Evolutionary conservation across 2,329 filamentous ascomycete genomes (phyloP), one percentile per base, ranked within the genome.

Genomic region (Colletotrichum abscissum): DNA sequence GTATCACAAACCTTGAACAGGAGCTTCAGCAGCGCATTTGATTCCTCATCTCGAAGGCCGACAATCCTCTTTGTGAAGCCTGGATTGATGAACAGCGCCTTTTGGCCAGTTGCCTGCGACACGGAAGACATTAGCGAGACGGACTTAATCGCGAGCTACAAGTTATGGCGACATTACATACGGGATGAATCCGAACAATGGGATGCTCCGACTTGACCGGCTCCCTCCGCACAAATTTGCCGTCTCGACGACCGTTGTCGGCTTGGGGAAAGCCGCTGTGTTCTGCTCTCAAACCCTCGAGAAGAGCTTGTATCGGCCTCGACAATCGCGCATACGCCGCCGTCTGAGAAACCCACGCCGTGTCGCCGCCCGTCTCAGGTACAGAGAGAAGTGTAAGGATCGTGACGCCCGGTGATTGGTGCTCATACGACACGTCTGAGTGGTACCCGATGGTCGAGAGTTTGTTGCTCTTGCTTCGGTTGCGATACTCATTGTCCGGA

Each of bases 31-130:
- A 95, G 85, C 60, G 88, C 88, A 75, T 97, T 95, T 1, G 92
- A 94, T 80, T 97, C 95, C 79, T 97, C 95, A 80, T 95, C 94
- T 84, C 97, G 97, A 79, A 92, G 90, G 14, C 94, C 94, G 1
- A 96, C 89, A 67, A 97, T 96, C 35, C 92, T 88, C 63, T 94
- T 91, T 5, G 94, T 96, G 84, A 97, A 76, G 1, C 71, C 75
- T 1, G 73, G 71, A 58, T 77, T 87, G 64, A 79, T 67, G 63
- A 79, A 80, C 1, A 80, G 69, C 1, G 78, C 76, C 26, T 79
- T 80, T 58, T 80, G 77, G 0, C 78, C 78, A 1, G 78, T 80
- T 7, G 76, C 75, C 68, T 75, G 54, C 5, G 6, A 26, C 9
- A 16, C 5, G 8, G 0, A 11, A 5, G 5, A 11, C 0, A 9